These are phyloP conservation scores for Melanogaster broomeanus DNA, from an alignment of 768 basidiomycete genomes.

Conservation along the genomic window DNA sequence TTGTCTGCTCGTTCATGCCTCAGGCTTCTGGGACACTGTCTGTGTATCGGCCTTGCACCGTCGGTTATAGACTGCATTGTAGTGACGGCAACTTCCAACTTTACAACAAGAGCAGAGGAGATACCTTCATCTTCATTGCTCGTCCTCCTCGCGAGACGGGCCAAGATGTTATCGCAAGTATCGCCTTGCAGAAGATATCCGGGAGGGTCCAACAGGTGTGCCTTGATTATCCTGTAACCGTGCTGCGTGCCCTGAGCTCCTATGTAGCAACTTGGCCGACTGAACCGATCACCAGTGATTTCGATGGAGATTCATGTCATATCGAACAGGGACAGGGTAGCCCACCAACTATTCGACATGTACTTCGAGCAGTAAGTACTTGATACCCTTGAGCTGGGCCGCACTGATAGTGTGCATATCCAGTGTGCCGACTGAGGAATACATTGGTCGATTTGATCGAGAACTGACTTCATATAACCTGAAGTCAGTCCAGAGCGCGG, in stretches of 20 bases:
- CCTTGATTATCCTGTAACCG: background rate
- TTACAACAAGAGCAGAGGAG: constrained; percentile 49
- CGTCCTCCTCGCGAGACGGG: constrained; percentile 47
- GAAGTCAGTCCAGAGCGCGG: constrained; percentile 41
- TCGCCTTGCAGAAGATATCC: constrained; percentile 65
- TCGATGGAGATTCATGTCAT: constrained; percentile 68
- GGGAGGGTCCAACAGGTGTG: constrained; percentile 50
- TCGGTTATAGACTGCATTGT: constrained; percentile 58
- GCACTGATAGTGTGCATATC: background rate
- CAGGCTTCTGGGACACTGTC: constrained; percentile 48
- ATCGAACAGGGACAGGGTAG: constrained; percentile 65
- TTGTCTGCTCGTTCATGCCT: constrained; percentile 64
- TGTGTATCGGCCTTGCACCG: constrained; percentile 49
- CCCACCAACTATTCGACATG: constrained; percentile 67
- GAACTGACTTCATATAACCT: constrained; percentile 42
- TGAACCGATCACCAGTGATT: constrained; percentile 51
- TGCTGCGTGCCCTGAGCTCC: background rate
- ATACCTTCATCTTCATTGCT: constrained; percentile 62
- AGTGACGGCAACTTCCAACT: constrained; percentile 58
- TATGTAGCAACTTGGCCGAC: constrained; percentile 58
- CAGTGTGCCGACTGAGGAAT: constrained; percentile 51
- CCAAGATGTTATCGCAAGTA: constrained; percentile 54
- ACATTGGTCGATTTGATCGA: constrained; percentile 48
- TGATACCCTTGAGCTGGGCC: background rate
- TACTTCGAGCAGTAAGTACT: constrained; percentile 64